Conservation (phyloP, 208 protist genomes). For the Leishmania aethiopica region DNA sequence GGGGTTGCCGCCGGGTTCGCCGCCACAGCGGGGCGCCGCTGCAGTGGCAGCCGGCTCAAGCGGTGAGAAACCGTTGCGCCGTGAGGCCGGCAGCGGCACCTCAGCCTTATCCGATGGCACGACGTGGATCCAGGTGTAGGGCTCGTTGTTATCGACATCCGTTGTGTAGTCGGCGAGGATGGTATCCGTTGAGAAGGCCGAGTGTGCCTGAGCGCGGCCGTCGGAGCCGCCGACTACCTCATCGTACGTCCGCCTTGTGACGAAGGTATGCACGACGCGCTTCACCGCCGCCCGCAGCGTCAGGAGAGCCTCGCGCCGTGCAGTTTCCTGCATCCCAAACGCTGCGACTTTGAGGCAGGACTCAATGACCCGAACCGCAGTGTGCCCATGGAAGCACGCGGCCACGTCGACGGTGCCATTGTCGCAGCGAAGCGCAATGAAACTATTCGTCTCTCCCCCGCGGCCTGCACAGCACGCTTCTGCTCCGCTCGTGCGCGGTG, state of each 20-base stretch:
- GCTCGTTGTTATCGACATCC: slow-evolving; percentile 66
- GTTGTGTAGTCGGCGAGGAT: slow-evolving; percentile 59
- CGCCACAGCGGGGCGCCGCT: background rate
- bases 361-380: slow-evolving; percentile 49
- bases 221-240: slow-evolving; percentile 1
- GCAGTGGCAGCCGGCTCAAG: background rate
- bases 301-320: slow-evolving; percentile 26
- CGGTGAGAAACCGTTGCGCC: background rate
- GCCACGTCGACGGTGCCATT: background rate
- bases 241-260: slow-evolving; percentile 15
- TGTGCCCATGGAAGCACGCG: slow-evolving; percentile 34
- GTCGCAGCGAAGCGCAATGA: background rate
- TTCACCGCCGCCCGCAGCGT: slow-evolving; percentile 20
- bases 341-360: slow-evolving; percentile 47
- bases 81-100: background rate
- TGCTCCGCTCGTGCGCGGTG: background rate
- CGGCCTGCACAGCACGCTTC: background rate
- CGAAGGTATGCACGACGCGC: slow-evolving; percentile 24
- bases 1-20: background rate
- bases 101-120: slow-evolving; percentile 3
- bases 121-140: slow-evolving; percentile 50
- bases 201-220: slow-evolving; percentile 4
- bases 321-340: slow-evolving; percentile 36
- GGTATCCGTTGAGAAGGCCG: slow-evolving; percentile 57
- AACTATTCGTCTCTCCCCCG: background rate